These are phyloP conservation scores for Cicer yamashitae DNA, from an alignment of 306 rosid genomes.

Conservation along the genomic window DNA sequence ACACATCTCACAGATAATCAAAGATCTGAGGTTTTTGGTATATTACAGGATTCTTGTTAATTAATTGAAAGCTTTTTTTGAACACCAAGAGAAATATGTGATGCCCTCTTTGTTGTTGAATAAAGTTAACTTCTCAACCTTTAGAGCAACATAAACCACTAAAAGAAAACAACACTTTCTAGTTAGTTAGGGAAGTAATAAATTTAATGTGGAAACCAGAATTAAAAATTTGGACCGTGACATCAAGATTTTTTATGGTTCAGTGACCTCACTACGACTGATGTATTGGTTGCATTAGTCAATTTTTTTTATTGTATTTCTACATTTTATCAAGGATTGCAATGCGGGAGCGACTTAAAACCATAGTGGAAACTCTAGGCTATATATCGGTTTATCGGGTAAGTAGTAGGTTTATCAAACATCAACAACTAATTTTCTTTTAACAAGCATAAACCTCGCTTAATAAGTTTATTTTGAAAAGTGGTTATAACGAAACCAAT, in stretches of 20 bases:
- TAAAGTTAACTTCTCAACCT: slow-evolving; percentile 1
- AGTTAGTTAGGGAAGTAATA: neutral
- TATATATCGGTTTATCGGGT: too few relatives aligned
- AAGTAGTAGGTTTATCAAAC: neutral
- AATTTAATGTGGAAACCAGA: neutral
- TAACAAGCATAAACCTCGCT: neutral
- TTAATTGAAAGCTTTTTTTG: neutral
- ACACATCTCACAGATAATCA: slow-evolving; percentile 56
- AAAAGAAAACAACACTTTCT: neutral
- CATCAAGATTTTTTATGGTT: neutral
- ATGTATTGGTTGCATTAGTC: neutral
- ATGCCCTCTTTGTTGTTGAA: neutral
- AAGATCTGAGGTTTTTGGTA: slow-evolving; percentile 58
- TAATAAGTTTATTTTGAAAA: slow-evolving; percentile 7
- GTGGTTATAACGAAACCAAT: neutral
- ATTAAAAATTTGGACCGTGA: neutral
- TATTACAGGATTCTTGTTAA: slow-evolving; percentile 54
- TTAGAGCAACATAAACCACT: neutral
- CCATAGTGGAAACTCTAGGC: too few relatives aligned
- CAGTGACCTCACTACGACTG: neutral
- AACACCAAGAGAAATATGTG: neutral
- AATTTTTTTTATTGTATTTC: neutral
- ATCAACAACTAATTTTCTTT: slow-evolving; percentile 9
- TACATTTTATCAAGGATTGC: neutral
- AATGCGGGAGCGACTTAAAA: neutral